Conservation (phyloP, 495 filamentous ascomycete genomes). For the Xylaria flabelliformis region DNA sequence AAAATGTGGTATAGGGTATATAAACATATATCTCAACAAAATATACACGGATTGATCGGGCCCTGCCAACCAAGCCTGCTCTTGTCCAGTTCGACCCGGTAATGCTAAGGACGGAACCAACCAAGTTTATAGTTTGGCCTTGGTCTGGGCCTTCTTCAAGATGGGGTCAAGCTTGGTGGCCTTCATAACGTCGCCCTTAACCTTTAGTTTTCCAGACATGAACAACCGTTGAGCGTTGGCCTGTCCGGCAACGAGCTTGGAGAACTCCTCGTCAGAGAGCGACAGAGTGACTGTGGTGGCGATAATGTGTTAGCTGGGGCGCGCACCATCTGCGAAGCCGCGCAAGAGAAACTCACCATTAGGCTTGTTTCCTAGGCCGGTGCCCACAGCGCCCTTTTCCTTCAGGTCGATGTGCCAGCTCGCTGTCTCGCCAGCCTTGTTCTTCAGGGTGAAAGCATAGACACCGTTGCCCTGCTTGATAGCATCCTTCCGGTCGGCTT, state of each 20-base stretch:
- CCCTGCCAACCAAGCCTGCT: conserved; percentile 10
- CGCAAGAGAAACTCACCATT: conserved; percentile 65
- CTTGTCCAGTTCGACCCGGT: conserved; percentile 21
- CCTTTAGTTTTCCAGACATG: conserved; percentile 96
- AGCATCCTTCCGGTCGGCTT: conserved; percentile 81
- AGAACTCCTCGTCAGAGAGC: conserved; percentile 88
- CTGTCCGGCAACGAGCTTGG: conserved; percentile 80
- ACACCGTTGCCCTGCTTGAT: conserved; percentile 86
- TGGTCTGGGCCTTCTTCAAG: conserved; percentile 83
- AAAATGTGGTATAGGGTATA: conserved; percentile 4
- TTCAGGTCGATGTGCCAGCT: conserved; percentile 97
- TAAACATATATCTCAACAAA: conserved; percentile 6
- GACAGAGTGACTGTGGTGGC: conserved; percentile 71
- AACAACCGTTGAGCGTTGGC: conserved; percentile 94
- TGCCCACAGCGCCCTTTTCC: conserved; percentile 80
- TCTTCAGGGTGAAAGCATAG: conserved; percentile 93
- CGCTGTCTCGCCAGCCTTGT: conserved; percentile 74
- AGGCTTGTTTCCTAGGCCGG: conserved; percentile 79
- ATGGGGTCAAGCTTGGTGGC: conserved; percentile 96
- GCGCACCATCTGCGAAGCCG: conserved; percentile 12
- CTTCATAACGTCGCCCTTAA: conserved; percentile 99
- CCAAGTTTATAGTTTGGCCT: conserved; percentile 66
- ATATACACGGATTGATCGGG: conserved; percentile 17
- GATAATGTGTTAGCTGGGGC: conserved; percentile 22
- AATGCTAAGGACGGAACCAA: conserved; percentile 7